A percentile compares a stretch with the other conserved stretches of the same genome.
Conservation (phyloP, 108 stramenopile genomes). For the Nitzschia palea region DNA sequence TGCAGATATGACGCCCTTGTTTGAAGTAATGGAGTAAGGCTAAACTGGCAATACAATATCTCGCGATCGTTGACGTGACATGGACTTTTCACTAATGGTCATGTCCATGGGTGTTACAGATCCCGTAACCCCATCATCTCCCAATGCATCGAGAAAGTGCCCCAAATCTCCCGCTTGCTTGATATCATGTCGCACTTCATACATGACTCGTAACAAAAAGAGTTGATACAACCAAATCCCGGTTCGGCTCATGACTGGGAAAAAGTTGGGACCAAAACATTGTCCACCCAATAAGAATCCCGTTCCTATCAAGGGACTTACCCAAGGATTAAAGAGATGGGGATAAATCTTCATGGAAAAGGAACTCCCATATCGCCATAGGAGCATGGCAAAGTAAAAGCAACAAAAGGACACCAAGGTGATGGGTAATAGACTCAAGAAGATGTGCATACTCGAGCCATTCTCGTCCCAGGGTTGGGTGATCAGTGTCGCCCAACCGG, state of each 20-base stretch:
- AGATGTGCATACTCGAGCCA: neutral
- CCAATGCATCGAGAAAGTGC: slow-evolving; percentile 31
- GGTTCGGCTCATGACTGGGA: slow-evolving; percentile 19
- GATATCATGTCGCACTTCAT: slow-evolving; percentile 34
- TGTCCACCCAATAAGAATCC: slow-evolving; percentile 20
- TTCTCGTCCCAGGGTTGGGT: neutral
- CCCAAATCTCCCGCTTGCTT: slow-evolving; percentile 32
- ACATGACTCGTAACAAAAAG: slow-evolving; percentile 19
- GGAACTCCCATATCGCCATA: slow-evolving; percentile 36
- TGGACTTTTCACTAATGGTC: slow-evolving; percentile 3
- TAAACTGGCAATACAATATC: neutral
- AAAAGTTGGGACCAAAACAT: slow-evolving; percentile 29
- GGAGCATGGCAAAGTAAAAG: slow-evolving; percentile 25
- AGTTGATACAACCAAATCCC: slow-evolving; percentile 32
- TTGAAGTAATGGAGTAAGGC: too few relatives aligned
- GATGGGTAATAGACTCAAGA: slow-evolving; percentile 26
- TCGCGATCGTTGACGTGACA: neutral
- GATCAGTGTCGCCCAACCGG: slow-evolving; percentile 30
- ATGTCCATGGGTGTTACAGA: slow-evolving; percentile 16
- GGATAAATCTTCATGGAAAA: slow-evolving; percentile 37
- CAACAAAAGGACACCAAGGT: slow-evolving; percentile 14
- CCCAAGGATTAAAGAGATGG: slow-evolving; percentile 29
- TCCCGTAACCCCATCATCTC: slow-evolving; percentile 10
- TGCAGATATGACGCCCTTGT: too few relatives aligned
- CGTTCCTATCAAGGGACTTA: slow-evolving; percentile 27